Base-by-base conservation (phyloP, 768 basidiomycete genomes). In the Termitomyces sp. region DNA sequence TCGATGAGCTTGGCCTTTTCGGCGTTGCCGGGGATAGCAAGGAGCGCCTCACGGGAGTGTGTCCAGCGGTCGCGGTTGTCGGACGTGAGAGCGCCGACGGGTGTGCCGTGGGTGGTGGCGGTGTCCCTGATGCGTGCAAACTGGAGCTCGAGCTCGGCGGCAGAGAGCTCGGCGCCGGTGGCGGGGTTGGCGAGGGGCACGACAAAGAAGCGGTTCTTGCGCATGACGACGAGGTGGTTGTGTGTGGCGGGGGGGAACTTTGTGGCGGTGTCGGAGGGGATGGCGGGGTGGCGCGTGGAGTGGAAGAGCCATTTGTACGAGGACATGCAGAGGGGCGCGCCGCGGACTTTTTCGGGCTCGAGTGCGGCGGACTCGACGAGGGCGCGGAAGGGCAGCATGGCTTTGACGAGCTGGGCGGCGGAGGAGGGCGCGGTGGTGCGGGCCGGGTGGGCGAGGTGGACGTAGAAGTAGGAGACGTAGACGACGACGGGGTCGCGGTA, bases 271-370 rank as follows among this genome's bases (percentile, higher is more conserved):
- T 98, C 97, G 4, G 86, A 84, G 0, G 92, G 91, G 64, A 90
- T 87, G 55, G 79, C 80, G 4, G 97, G 97, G 72, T 94, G 89
- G 22, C 97, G 88, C n/a, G 84, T 87, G 0, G 96, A 81, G 74
- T 98, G 97, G 85, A 99, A 99, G 81, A 98, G 81, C 89, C 94
- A 96, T 73, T 94, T 89, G 83, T 96, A 97, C n/a, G 93, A 93
- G 0, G 79, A 80, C 93, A 96, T 97, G 74, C 90, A 90, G 8
- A 98, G 79, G 2, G 97, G 94, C 16, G 78, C 78, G 24, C 84
- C 87, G 59, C 84, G 83, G 24, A 90, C 83, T 73, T 86, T 94
- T 69, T 99, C 96, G 1, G 96, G 96, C 73, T 94, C 93, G 24
- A 98, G 82, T 50, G 82, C 78, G 61, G 89, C 83, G 64, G 82